A percentile compares a stretch with the other conserved stretches of the same genome.
phyloP scores from a whole-genome alignment of 2,329 filamentous ascomycete species.

The Colletotrichum aenigma region DNA sequence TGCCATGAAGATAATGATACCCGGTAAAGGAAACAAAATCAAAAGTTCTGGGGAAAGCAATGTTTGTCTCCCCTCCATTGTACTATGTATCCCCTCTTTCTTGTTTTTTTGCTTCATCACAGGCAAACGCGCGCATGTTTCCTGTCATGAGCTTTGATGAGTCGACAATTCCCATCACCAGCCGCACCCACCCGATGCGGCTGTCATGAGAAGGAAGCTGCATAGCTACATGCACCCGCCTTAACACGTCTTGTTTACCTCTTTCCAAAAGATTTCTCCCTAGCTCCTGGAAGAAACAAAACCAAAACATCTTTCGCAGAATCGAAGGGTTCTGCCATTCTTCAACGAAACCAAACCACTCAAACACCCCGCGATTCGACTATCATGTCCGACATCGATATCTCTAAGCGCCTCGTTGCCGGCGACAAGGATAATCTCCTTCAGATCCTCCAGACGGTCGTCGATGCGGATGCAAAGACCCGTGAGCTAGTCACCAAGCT shows the following conservation, averaged over 20 bases:
- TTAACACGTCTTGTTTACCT: not conserved
- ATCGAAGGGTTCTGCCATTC: not conserved
- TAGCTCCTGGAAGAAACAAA: not conserved
- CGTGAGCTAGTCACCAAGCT: not conserved
- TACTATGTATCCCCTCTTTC: not conserved
- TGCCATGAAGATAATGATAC: conserved; percentile 37
- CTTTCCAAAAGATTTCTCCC: not conserved
- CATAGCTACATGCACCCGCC: not conserved
- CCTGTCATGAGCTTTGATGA: not conserved
- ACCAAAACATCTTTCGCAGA: not conserved
- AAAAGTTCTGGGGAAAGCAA: not conserved
- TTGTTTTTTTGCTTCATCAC: not conserved
- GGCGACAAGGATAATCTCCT: conserved; percentile 1
- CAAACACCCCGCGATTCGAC: not conserved
- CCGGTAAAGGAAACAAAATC: conserved; percentile 18
- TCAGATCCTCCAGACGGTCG: not conserved
- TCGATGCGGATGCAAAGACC: not conserved
- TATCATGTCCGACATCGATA: not conserved
- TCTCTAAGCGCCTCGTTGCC: not conserved
- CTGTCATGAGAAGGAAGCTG: not conserved
- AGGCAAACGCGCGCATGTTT: not conserved
- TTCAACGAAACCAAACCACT: not conserved
- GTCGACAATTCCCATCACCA: not conserved
- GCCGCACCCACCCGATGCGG: not conserved
- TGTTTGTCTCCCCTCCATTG: not conserved